phyloP scores from a whole-genome alignment of 2,329 filamentous ascomycete species.

The Macrophomina pseudophaseolina region DNA sequence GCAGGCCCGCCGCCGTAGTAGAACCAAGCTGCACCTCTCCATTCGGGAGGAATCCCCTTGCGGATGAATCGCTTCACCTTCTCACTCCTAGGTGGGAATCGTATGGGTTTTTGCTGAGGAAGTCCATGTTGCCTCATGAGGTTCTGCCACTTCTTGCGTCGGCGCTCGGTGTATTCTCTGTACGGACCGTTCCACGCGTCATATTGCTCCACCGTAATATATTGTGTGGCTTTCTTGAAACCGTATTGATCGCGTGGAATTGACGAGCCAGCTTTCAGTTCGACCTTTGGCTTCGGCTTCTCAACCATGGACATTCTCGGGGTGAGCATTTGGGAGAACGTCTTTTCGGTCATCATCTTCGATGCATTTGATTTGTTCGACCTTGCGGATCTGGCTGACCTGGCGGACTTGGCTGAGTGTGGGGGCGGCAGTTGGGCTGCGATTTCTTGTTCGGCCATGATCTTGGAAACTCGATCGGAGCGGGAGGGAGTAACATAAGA shows the following conservation, averaged over 20 bases:
- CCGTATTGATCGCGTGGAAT: conserved; percentile 79
- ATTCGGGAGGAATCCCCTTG: conserved; percentile 92
- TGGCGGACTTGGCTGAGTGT: conserved; percentile 14
- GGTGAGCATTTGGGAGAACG: conserved; percentile 21
- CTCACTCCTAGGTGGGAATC: conserved; percentile 78
- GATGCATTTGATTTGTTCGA: conserved; percentile 10
- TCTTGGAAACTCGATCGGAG: conserved; percentile 19
- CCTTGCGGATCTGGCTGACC: background rate
- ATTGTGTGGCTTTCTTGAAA: conserved; percentile 85
- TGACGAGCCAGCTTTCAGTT: conserved; percentile 28
- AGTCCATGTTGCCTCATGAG: conserved; percentile 79
- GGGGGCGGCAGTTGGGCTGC: conserved; percentile 15
- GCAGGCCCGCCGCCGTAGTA: conserved; percentile 90
- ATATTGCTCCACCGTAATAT: conserved; percentile 77
- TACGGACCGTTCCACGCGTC: conserved; percentile 82
- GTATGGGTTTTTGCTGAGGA: conserved; percentile 71
- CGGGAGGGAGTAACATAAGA: conserved; percentile 24
- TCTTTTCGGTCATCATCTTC: conserved; percentile 9
- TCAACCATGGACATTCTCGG: background rate
- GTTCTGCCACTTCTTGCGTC: conserved; percentile 80
- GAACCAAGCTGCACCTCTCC: conserved; percentile 96
- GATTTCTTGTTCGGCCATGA: conserved; percentile 22
- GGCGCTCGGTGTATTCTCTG: conserved; percentile 72
- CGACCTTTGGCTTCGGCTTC: background rate
- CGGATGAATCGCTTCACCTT: conserved; percentile 90